These are phyloP conservation scores for Raphanus raphanistrum DNA, from an alignment of 345 rosid genomes.

Conservation along the genomic window DNA sequence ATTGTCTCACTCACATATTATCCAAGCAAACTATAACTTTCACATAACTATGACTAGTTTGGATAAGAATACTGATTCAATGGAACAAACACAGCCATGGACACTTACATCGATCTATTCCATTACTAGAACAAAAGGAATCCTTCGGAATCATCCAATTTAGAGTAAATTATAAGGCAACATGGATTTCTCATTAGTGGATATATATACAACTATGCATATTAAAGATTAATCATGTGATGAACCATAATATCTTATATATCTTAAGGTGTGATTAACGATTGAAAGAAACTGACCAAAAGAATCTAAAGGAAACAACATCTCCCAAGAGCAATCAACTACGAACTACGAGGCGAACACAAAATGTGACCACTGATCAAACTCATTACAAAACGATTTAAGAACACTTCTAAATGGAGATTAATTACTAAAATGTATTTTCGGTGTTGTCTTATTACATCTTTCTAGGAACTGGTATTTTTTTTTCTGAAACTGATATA, in stretches of 20 bases:
- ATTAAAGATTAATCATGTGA: not conserved
- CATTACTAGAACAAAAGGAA: constrained; percentile 12
- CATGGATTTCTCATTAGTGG: not conserved
- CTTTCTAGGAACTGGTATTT: not conserved
- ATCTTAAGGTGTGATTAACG: not conserved
- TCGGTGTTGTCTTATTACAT: constrained; percentile 20
- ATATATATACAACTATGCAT: not conserved
- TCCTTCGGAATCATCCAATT: constrained; percentile 5
- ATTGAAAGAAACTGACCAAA: not conserved
- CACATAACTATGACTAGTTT: constrained; percentile 2
- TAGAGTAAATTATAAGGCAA: constrained; percentile 14
- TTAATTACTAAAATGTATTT: not conserved
- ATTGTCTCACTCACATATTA: constrained; percentile 37
- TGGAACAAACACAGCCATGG: constrained; percentile 33
- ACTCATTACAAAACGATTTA: not conserved
- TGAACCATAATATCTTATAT: not conserved
- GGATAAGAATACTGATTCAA: constrained; percentile 37
- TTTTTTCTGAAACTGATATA: not conserved
- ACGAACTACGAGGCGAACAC: not conserved
- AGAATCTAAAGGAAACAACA: constrained; percentile 10
- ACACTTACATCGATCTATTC: constrained; percentile 13
- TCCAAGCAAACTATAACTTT: constrained; percentile 40
- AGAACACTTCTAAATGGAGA: not conserved
- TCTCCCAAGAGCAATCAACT: not conserved
- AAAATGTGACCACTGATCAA: constrained; percentile 4